Percentiles rank a stretch among this genome's conserved stretches.
Conservation (phyloP, 2,329 filamentous ascomycete genomes). For the Aspergillus sp. region DNA sequence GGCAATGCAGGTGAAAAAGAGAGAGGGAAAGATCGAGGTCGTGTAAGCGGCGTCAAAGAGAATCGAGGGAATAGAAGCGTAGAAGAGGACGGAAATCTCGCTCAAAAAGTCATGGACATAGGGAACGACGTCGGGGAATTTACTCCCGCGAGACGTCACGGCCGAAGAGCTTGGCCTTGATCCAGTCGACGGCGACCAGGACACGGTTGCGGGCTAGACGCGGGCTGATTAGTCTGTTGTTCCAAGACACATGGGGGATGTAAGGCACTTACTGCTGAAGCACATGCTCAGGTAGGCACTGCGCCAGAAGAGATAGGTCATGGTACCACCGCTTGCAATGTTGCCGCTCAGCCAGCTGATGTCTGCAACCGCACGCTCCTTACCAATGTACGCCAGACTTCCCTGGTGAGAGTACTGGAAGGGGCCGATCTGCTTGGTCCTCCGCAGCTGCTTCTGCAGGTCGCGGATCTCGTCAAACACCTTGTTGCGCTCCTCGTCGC, state of each 20-base stretch:
- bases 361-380: constrained; percentile 95
- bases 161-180: constrained; percentile 95
- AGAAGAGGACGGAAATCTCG: constrained; percentile 8
- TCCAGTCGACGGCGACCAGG: constrained; percentile 89
- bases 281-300: constrained; percentile 99
- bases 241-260: background rate
- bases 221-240: constrained; percentile 11
- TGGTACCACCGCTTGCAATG: constrained; percentile 84
- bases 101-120: constrained; percentile 15
- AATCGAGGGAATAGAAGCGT: constrained; percentile 16
- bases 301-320: constrained; percentile 98
- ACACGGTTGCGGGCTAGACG: constrained; percentile 81
- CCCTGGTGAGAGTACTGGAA: constrained; percentile 99
- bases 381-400: constrained; percentile 94
- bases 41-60: constrained; percentile 12
- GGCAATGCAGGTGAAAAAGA: background rate
- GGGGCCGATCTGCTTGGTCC: constrained; percentile 91
- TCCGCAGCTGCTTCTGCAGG: constrained; percentile 80
- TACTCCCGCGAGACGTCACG: constrained; percentile 70
- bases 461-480: constrained; percentile 76
- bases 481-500: constrained; percentile 57
- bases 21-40: background rate
- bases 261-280: constrained; percentile 82
- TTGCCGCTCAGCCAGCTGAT: constrained; percentile 97
- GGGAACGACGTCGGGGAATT: constrained; percentile 19